phyloP scores from a whole-genome alignment of 352 stramenopile genomes.

The Hyaloperonospora brassicae region DNA sequence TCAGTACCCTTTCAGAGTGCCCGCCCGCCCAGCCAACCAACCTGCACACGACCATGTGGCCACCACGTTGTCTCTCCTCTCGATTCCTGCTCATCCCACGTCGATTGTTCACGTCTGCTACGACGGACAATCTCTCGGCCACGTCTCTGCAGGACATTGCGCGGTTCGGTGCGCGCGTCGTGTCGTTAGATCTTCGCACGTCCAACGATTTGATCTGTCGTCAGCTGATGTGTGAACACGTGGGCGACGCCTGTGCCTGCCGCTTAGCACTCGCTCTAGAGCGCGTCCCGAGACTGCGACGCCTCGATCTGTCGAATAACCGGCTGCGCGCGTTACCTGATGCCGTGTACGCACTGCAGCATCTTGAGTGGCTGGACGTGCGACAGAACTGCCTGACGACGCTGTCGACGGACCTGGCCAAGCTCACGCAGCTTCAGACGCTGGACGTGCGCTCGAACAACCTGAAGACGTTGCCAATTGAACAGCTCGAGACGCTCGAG shows the following conservation, averaged over 20 bases:
- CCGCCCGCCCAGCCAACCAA: too few species aligned
- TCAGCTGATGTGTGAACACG: conserved; percentile 89
- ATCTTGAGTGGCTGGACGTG: conserved; percentile 51
- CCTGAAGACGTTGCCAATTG: conserved; percentile 33
- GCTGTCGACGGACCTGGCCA: conserved; percentile 34
- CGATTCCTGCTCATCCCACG: too few species aligned
- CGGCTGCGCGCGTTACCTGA: conserved; percentile 67
- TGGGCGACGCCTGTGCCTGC: conserved; percentile 81
- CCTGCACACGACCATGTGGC: too few species aligned
- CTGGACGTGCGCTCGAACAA: conserved; percentile 59
- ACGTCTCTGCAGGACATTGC: too few species aligned
- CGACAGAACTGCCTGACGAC: conserved; percentile 54
- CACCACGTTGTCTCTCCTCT: too few species aligned
- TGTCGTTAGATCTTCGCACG: too few species aligned
- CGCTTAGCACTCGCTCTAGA: conserved; percentile 72
- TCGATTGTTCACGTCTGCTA: too few species aligned
- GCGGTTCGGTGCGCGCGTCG: too few species aligned
- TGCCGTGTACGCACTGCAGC: conserved; percentile 57
- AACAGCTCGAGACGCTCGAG: conserved; percentile 32
- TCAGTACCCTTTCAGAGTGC: too few species aligned
- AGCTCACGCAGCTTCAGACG: conserved; percentile 47
- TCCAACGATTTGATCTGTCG: conserved; percentile 85
- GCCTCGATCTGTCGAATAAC: conserved; percentile 74
- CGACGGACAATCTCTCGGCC: too few species aligned
- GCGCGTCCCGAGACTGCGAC: conserved; percentile 50